These are phyloP conservation scores for Mycosphaerelloides madeirae DNA, from an alignment of 2,329 filamentous ascomycete genomes.

Conservation along the genomic window DNA sequence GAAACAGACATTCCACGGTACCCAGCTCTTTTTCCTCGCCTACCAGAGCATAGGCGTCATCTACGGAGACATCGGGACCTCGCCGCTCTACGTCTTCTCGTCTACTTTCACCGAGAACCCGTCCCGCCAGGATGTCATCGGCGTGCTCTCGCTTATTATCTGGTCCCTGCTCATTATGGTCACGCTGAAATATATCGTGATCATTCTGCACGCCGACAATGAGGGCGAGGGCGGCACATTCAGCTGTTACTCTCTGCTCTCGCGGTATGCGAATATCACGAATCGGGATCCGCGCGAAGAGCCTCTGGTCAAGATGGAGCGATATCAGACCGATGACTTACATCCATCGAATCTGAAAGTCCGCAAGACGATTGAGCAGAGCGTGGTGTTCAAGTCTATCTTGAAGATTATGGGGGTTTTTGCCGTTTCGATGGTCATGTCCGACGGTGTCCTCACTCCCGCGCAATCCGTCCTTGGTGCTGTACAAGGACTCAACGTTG, in stretches of 20 bases:
- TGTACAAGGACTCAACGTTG: constrained; percentile 57
- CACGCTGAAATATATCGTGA: constrained; percentile 63
- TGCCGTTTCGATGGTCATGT: constrained; percentile 64
- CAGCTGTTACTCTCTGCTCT: constrained; percentile 60
- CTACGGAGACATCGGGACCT: constrained; percentile 64
- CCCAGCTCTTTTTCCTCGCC: constrained; percentile 45
- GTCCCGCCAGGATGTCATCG: constrained; percentile 55
- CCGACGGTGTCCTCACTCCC: constrained; percentile 62
- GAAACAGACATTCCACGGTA: constrained; percentile 31
- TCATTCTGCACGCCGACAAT: constrained; percentile 63
- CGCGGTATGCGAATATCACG: constrained; percentile 58
- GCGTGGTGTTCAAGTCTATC: constrained; percentile 46
- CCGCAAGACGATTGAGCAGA: constrained; percentile 56
- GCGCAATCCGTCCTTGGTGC: constrained; percentile 67
- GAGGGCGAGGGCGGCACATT: constrained; percentile 69
- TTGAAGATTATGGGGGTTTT: constrained; percentile 61
- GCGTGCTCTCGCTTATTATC: constrained; percentile 63
- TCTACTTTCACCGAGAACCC: constrained; percentile 58
- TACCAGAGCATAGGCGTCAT: constrained; percentile 65
- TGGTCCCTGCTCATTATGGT: constrained; percentile 67
- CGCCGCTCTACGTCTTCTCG: constrained; percentile 66
- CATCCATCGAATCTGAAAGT: constrained; percentile 49
- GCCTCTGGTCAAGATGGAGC: constrained; percentile 55
- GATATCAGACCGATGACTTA: constrained; percentile 55
- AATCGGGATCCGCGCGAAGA: constrained; percentile 55